Percentiles rank a stretch among this genome's conserved stretches.
Conservation (phyloP, 2,329 filamentous ascomycete genomes). For the Ceratocystis ficicola region DNA sequence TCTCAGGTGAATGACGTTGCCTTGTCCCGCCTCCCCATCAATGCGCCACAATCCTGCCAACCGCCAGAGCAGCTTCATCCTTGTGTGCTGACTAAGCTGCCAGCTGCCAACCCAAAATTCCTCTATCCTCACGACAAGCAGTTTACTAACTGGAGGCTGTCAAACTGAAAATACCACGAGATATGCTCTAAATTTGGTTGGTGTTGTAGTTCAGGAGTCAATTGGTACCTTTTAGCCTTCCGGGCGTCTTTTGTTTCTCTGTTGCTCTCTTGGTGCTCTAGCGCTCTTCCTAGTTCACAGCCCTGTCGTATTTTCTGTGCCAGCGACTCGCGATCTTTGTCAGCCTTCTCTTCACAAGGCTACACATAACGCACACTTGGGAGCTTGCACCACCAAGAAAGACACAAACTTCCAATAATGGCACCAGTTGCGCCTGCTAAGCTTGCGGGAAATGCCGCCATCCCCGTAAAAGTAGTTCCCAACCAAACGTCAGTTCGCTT, state of each 20-base stretch:
- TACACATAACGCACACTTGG: slow-evolving; percentile 26
- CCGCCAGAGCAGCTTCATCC: background rate
- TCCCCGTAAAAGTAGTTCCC: slow-evolving; percentile 37
- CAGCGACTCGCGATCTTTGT: slow-evolving; percentile 17
- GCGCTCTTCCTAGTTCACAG: background rate
- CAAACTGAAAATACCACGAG: background rate
- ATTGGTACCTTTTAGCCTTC: background rate
- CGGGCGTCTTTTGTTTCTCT: background rate
- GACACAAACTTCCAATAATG: slow-evolving; percentile 12
- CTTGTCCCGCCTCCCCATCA: background rate
- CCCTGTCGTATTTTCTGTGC: slow-evolving; percentile 15
- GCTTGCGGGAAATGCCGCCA: background rate
- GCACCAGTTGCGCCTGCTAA: slow-evolving; percentile 16
- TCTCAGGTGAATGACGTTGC: slow-evolving; percentile 23
- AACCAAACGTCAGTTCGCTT: slow-evolving; percentile 57
- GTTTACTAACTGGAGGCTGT: too few relatives aligned
- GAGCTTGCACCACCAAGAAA: too few relatives aligned
- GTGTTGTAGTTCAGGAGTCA: background rate
- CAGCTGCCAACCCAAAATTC: slow-evolving; percentile 13
- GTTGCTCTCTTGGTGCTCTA: background rate
- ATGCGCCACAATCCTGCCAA: slow-evolving; percentile 1
- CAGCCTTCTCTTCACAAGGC: slow-evolving; percentile 21
- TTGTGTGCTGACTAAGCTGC: slow-evolving; percentile 14
- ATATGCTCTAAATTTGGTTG: background rate
- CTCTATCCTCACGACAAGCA: slow-evolving; percentile 7